These are phyloP conservation scores for Combretum micranthum DNA, from an alignment of 345 rosid species.

Conservation along the genomic window DNA sequence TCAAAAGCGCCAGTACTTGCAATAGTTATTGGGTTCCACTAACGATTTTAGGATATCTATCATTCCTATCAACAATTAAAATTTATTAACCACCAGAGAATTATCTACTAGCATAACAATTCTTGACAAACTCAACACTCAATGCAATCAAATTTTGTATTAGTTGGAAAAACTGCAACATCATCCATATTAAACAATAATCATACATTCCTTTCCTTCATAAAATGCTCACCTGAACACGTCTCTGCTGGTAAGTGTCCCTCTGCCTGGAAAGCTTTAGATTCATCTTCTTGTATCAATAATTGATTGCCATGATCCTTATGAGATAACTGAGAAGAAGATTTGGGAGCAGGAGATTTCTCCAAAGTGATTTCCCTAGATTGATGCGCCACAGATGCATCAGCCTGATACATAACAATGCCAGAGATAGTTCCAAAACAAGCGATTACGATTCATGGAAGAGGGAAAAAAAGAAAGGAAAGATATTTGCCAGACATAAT, in stretches of 20 bases:
- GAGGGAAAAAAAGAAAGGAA: not conserved
- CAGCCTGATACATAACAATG: slow-evolving; percentile 11
- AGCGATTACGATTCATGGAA: not conserved
- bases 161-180: too few relatives aligned
- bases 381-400: slow-evolving; percentile 14
- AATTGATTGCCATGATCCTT: slow-evolving; percentile 8
- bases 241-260: slow-evolving; percentile 11
- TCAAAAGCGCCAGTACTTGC: too few relatives aligned
- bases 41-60: too few relatives aligned
- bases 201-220: not conserved
- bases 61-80: too few relatives aligned
- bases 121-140: too few relatives aligned
- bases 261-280: slow-evolving; percentile 13
- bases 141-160: too few relatives aligned
- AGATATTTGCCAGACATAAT: not conserved
- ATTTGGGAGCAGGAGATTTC: slow-evolving; percentile 22
- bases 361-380: slow-evolving; percentile 12
- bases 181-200: not conserved
- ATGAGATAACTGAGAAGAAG: slow-evolving; percentile 8
- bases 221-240: slow-evolving; percentile 22
- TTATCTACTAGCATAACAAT: too few relatives aligned
- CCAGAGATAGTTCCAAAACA: not conserved
- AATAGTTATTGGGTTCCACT: too few relatives aligned
- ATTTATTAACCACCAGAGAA: too few relatives aligned
- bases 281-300: slow-evolving; percentile 10